Evolutionary conservation across 257 asterid species (phyloP).

Genomic region (Ballota nigra): DNA sequence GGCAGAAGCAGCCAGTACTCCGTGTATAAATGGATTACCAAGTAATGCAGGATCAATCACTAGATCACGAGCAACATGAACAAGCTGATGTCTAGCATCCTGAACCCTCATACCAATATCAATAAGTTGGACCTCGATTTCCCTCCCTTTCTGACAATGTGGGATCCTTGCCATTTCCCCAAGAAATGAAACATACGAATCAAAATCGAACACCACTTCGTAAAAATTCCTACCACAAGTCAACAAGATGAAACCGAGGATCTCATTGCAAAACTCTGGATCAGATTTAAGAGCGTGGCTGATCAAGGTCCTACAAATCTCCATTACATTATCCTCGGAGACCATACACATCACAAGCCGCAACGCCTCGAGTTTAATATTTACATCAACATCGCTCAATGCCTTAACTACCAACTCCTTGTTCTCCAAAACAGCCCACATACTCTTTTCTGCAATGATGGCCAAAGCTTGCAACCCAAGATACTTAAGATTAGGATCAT

Average conservation of each 20-base stretch:
- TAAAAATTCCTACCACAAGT: constrained; percentile 78
- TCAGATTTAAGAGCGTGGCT: constrained; percentile 81
- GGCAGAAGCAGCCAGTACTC: constrained; percentile 81
- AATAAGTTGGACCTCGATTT: constrained; percentile 72
- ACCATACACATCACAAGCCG: constrained; percentile 87
- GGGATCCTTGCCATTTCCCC: constrained; percentile 91
- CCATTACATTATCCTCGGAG: constrained; percentile 78
- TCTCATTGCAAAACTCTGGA: constrained; percentile 90
- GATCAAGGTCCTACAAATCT: constrained; percentile 78
- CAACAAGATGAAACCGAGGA: constrained; percentile 59
- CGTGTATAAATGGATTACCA: constrained; percentile 68
- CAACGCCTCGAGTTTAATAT: constrained; percentile 80
- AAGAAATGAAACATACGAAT: constrained; percentile 83
- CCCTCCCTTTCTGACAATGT: constrained; percentile 82
- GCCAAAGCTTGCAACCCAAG: constrained; percentile 84
- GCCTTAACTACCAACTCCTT: constrained; percentile 91
- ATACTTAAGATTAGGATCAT: constrained; percentile 86
- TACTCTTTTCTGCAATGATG: constrained; percentile 48
- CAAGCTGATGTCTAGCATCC: constrained; percentile 87
- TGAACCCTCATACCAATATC: constrained; percentile 95
- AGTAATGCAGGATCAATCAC: constrained; percentile 95
- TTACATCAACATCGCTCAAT: constrained; percentile 74
- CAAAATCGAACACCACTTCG: constrained; percentile 77
- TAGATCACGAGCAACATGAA: constrained; percentile 74
- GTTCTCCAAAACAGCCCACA: constrained; percentile 83